Evolutionary conservation across 768 basidiomycete species (phyloP).

Genomic region (Macrolepiota albuminosa): DNA sequence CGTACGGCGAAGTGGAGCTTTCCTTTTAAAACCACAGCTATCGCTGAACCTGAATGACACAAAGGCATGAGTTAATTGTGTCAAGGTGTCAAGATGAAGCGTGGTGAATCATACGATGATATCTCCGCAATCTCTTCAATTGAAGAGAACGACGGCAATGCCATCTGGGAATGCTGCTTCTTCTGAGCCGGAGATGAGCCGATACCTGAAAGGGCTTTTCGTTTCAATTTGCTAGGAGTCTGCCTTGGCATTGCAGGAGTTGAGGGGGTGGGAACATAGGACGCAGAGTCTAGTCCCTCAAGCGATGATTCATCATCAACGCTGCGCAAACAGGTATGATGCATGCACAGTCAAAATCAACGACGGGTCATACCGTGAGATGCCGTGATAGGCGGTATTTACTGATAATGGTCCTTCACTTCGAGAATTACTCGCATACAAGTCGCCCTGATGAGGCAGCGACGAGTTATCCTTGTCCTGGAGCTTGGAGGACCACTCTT

Average conservation of each 20-base stretch:
- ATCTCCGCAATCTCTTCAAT: slow-evolving; percentile 21
- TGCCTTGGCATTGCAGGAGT: neutral
- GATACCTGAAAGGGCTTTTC: neutral
- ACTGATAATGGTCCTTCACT: neutral
- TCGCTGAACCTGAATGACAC: slow-evolving; percentile 12
- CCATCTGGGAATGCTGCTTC: neutral
- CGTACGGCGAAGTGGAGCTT: neutral
- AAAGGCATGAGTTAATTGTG: neutral
- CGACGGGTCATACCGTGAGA: neutral
- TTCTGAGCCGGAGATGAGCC: neutral
- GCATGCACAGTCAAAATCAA: neutral
- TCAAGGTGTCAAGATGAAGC: neutral
- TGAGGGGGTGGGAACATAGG: slow-evolving; percentile 2
- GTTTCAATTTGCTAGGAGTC: slow-evolving; percentile 5
- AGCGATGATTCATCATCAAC: neutral
- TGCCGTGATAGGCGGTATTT: neutral
- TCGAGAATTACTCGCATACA: neutral
- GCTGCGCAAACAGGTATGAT: neutral
- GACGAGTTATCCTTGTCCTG: neutral
- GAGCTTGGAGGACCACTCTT: neutral
- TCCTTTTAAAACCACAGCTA: slow-evolving; percentile 1
- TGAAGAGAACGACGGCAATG: neutral
- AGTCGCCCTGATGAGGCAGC: neutral
- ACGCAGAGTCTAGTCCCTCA: neutral
- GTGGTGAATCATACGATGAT: slow-evolving; percentile 12